phyloP scores from a whole-genome alignment of 202 grass and related monocot species.

The Zizania palustris region DNA sequence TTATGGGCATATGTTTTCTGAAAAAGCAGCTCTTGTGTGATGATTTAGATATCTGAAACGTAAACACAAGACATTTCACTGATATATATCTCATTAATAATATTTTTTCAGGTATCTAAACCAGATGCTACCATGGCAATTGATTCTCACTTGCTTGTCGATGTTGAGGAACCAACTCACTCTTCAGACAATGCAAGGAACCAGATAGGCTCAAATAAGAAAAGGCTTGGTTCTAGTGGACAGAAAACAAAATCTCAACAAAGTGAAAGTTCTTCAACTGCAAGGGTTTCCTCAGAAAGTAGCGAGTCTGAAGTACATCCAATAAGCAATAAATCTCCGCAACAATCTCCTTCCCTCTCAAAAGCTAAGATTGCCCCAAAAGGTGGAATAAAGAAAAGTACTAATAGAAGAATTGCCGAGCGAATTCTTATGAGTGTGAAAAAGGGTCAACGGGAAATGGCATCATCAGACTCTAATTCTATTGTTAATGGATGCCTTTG shows the following conservation, averaged over 20 bases:
- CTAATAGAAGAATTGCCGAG: constrained; percentile 78
- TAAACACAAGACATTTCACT: constrained; percentile 12
- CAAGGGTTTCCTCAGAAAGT: constrained; percentile 78
- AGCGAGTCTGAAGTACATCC: constrained; percentile 74
- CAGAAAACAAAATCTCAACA: constrained; percentile 78
- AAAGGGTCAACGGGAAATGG: constrained; percentile 70
- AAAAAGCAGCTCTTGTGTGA: constrained; percentile 3
- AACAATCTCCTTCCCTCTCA: constrained; percentile 48
- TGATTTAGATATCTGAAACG: constrained; percentile 39
- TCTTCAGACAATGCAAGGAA: constrained; percentile 52
- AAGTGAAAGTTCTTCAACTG: constrained; percentile 78
- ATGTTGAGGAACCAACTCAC: constrained; percentile 59
- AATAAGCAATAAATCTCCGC: constrained; percentile 53
- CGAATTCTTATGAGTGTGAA: constrained; percentile 80
- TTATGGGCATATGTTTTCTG: constrained; percentile 25
- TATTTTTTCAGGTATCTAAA: constrained; percentile 60
- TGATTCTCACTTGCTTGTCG: constrained; percentile 48
- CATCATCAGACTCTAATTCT: constrained; percentile 58
- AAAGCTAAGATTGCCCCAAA: constrained; percentile 67
- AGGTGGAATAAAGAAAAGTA: constrained; percentile 68
- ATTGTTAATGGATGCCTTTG: constrained; percentile 59
- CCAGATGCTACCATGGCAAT: constrained; percentile 48
- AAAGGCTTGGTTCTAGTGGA: constrained; percentile 65
- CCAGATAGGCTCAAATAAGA: constrained; percentile 57
- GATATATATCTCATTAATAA: constrained; percentile 38